Conservation (phyloP, 2,329 filamentous ascomycete species). For the Pyrenophora tritici-repentis region DNA sequence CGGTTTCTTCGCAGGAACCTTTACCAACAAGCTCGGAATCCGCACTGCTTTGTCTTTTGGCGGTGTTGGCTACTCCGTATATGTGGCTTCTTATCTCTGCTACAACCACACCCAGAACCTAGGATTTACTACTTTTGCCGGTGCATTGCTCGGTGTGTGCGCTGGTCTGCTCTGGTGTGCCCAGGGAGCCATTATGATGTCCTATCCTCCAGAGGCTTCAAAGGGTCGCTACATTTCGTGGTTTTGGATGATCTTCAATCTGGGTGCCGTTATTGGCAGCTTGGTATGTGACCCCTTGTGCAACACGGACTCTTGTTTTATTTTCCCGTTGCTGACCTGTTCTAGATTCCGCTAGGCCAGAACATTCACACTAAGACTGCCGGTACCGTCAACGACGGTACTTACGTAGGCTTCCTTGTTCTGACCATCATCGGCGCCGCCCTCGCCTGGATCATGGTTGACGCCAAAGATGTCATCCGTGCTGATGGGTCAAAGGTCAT, state of each 20-base stretch:
- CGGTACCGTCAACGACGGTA: conserved; percentile 69
- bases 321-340: conserved; percentile 14
- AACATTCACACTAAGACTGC: conserved; percentile 65
- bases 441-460: conserved; percentile 70
- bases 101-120: conserved; percentile 70
- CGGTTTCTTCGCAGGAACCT: conserved; percentile 69
- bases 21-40: conserved; percentile 77
- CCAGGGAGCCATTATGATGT: conserved; percentile 87
- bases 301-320: conserved; percentile 40
- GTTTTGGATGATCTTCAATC: conserved; percentile 96
- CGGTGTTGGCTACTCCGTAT: conserved; percentile 77
- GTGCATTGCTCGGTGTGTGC: conserved; percentile 75
- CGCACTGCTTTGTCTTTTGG: conserved; percentile 71
- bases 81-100: conserved; percentile 71
- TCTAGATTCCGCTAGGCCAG: conserved; percentile 72
- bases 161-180: conserved; percentile 82
- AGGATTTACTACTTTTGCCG: conserved; percentile 77
- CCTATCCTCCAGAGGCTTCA: conserved; percentile 77
- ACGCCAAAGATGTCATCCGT: conserved; percentile 74
- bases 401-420: conserved; percentile 88
- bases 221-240: conserved; percentile 89
- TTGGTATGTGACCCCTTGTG: conserved; percentile 55
- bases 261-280: conserved; percentile 85
- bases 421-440: conserved; percentile 75
- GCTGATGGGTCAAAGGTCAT: conserved; percentile 79